Conservation (phyloP, 495 filamentous ascomycete species). For the Penicillium bovifimosum region DNA sequence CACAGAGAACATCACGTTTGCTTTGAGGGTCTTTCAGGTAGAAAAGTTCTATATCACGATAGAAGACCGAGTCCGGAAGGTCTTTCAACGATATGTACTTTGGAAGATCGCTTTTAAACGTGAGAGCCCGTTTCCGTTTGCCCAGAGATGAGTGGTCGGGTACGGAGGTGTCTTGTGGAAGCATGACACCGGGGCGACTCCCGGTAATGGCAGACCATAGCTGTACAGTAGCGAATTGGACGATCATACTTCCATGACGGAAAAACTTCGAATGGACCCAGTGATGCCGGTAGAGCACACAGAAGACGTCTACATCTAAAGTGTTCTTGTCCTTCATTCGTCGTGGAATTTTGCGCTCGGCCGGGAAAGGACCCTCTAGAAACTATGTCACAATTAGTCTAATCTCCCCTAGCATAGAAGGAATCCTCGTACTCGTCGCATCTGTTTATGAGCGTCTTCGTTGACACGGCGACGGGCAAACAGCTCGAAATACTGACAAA, state of each 20-base stretch:
- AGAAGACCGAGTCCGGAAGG: conserved; percentile 27
- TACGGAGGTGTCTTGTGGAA: conserved; percentile 20
- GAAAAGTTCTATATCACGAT: conserved; percentile 29
- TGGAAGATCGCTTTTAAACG: conserved; percentile 27
- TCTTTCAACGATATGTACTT: conserved; percentile 17
- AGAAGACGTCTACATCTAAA: conserved; percentile 23
- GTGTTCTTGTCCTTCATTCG: conserved; percentile 20
- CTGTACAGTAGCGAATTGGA: conserved; percentile 24
- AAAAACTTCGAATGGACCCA: conserved; percentile 28
- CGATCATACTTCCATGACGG: conserved; percentile 26
- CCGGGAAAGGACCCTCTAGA: conserved; percentile 2
- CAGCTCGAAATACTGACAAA: conserved; percentile 25
- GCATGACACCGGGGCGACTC: conserved; percentile 22
- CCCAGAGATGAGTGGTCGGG: conserved; percentile 9
- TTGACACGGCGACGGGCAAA: conserved; percentile 17
- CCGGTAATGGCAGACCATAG: conserved; percentile 31
- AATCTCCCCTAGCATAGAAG: neutral
- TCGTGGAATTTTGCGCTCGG: neutral
- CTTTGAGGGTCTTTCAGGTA: conserved; percentile 22
- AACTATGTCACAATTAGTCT: conserved; percentile 10
- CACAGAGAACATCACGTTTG: conserved; percentile 25
- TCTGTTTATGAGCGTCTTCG: conserved; percentile 19
- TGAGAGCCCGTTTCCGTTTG: conserved; percentile 14
- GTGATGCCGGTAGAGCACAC: conserved; percentile 21
- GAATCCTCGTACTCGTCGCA: conserved; percentile 14